Evolutionary conservation across 2,329 filamentous ascomycete species (phyloP).

Genomic region (Trichoderma sp.): DNA sequence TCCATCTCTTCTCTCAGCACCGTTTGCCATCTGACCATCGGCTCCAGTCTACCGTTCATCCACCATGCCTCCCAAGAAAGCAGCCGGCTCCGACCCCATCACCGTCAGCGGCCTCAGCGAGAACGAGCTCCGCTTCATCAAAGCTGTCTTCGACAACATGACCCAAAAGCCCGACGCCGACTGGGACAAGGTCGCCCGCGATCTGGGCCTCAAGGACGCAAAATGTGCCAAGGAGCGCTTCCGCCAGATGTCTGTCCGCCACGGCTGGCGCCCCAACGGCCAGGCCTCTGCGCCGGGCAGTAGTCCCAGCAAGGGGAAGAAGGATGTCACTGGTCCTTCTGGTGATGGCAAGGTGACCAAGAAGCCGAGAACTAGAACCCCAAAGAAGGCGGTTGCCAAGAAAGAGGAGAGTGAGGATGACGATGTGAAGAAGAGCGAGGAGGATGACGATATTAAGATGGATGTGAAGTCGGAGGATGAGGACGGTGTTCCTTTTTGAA

Average conservation of each 20-base stretch:
- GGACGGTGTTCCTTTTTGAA: constrained; percentile 1
- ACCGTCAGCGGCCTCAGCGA: constrained; percentile 39
- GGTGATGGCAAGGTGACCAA: constrained; percentile 40
- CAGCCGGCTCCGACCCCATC: constrained; percentile 30
- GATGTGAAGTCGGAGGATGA: constrained; percentile 32
- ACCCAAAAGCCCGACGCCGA: constrained; percentile 47
- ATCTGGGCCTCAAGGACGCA: constrained; percentile 46
- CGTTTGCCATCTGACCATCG: not conserved
- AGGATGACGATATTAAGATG: constrained; percentile 26
- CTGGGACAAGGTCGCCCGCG: constrained; percentile 45
- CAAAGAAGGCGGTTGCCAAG: constrained; percentile 41
- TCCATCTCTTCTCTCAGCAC: not conserved
- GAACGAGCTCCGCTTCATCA: constrained; percentile 46
- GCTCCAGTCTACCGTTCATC: constrained; percentile 1
- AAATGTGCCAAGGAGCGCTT: constrained; percentile 50
- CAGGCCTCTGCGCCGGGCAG: constrained; percentile 21
- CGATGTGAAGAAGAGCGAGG: constrained; percentile 29
- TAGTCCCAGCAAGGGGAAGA: constrained; percentile 40
- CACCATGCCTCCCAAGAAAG: constrained; percentile 43
- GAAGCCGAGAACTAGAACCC: constrained; percentile 37
- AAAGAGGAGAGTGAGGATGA: constrained; percentile 31
- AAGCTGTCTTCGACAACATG: constrained; percentile 49
- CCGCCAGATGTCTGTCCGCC: constrained; percentile 46
- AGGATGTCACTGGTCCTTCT: constrained; percentile 29
- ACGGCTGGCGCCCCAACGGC: constrained; percentile 43